These are phyloP conservation scores for Jaminaea rosea DNA, from an alignment of 1,284 basidiomycete genomes.

Conservation along the genomic window DNA sequence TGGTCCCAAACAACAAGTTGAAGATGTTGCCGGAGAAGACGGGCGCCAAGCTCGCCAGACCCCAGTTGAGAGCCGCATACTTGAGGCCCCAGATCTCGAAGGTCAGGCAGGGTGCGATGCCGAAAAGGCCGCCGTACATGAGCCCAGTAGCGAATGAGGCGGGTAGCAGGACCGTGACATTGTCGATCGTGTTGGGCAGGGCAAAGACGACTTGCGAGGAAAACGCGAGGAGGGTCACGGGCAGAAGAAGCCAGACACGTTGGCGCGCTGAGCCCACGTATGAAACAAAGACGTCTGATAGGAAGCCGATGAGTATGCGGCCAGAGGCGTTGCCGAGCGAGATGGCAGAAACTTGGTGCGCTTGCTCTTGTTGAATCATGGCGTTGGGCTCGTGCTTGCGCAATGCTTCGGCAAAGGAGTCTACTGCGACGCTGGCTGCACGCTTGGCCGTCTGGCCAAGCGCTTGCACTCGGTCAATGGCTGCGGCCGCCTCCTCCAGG, in stretches of 20 bases:
- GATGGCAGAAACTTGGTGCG: conserved; percentile 63
- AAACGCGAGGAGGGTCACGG: conserved; percentile 32
- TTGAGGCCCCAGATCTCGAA: conserved; percentile 80
- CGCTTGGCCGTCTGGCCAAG: background rate
- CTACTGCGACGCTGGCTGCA: background rate
- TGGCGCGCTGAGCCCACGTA: conserved; percentile 12
- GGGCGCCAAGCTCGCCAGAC: conserved; percentile 66
- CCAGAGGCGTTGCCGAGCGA: conserved; percentile 76
- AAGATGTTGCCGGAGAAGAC: conserved; percentile 74
- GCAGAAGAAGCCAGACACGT: conserved; percentile 34
- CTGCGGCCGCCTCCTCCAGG: no score
- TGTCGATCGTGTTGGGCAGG: conserved; percentile 50
- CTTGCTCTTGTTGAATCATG: conserved; percentile 66
- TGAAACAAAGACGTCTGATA: conserved; percentile 56
- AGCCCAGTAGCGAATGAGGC: conserved; percentile 65
- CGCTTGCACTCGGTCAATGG: background rate
- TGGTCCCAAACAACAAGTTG: conserved; percentile 66
- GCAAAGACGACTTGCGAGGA: conserved; percentile 37
- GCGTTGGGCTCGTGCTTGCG: conserved; percentile 58
- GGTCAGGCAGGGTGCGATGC: conserved; percentile 64
- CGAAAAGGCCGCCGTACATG: conserved; percentile 70
- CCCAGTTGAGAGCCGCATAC: conserved; percentile 79
- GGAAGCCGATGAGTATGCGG: conserved; percentile 66
- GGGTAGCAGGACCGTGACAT: conserved; percentile 62
- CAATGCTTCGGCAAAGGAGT: conserved; percentile 7